Conservation (phyloP, 495 filamentous ascomycete genomes). For the Talaromyces trachyspermus region DNA sequence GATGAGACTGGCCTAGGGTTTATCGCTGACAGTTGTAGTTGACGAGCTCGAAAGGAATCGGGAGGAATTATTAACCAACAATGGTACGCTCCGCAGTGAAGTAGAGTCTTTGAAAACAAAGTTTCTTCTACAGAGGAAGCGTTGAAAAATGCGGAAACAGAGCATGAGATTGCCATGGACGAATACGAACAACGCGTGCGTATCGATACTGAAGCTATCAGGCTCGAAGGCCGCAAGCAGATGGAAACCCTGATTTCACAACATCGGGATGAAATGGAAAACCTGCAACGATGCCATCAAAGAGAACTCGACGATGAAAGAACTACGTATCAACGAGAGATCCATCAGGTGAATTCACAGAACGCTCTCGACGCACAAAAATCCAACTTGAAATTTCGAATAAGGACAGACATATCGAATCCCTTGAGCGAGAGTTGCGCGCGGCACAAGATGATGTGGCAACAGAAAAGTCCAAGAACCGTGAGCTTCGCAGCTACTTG, state of each 20-base stretch:
- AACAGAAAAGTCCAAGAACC: slow-evolving; percentile 50
- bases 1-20: neutral
- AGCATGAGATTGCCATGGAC: slow-evolving; percentile 51
- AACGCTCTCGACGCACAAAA: slow-evolving; percentile 57
- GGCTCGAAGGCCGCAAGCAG: slow-evolving; percentile 34
- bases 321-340: slow-evolving; percentile 49
- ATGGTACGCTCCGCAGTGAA: slow-evolving; percentile 49
- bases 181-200: slow-evolving; percentile 45
- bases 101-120: slow-evolving; percentile 49
- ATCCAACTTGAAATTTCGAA: slow-evolving; percentile 53
- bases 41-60: slow-evolving; percentile 56
- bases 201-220: slow-evolving; percentile 36
- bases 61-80: slow-evolving; percentile 48
- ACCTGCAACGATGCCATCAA: slow-evolving; percentile 40
- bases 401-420: slow-evolving; percentile 53
- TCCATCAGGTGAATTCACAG: slow-evolving; percentile 55
- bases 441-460: slow-evolving; percentile 51
- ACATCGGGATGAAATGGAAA: slow-evolving; percentile 44
- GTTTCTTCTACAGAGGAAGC: slow-evolving; percentile 32
- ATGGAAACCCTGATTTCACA: slow-evolving; percentile 28
- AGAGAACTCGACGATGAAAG: slow-evolving; percentile 61
- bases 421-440: slow-evolving; percentile 46
- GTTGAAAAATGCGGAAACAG: slow-evolving; percentile 44
- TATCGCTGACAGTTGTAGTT: slow-evolving; percentile 41
- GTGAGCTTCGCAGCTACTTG: slow-evolving; percentile 53